Base-by-base conservation (phyloP, 2,329 filamentous ascomycete genomes). In the Fusarium sp. region DNA sequence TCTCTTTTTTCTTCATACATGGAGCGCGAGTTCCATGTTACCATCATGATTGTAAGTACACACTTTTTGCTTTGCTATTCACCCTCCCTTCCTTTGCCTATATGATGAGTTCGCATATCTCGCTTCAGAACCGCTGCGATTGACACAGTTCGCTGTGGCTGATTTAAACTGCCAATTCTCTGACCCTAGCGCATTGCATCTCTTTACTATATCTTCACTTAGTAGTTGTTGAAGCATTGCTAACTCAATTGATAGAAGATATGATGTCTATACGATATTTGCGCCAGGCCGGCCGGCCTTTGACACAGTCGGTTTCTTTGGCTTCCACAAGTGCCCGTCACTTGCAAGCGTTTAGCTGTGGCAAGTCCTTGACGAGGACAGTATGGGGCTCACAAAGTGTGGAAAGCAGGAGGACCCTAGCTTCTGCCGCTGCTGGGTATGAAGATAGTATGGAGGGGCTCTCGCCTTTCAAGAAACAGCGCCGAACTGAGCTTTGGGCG, bases 41-140 rank as follows among this genome's bases (percentile, higher is more conserved):
- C 74, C 72, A 77, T 69, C 73, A 80, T 81, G 79, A 79, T 70
- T 76, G 80, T 81, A 78, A 80, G 80, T 81, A 28, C 42, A 28
- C 43, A 18, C 7, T 12, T 31, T 14, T 26, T 52, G 23, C 23
- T 21, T 51, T 25, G 13, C 39, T 28, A 26, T 28, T 8, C 21
- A 18, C 11, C 18, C 12, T 21, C 13, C 23, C 48, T 26, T 14
- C 28, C 49, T 58, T 41, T 53, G 52, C 46, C 63, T 42, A 62
- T 62, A 79, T 84, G 82, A 84, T 84, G 81, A 83, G 74, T 56
- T 77, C 73, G 79, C 79, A 80, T 77, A 41, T 72, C 64, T 81
- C 79, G 80, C 80, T 81, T 82, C 80, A 84, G 82, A 83, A 84
- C 82, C 82, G 82, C 82, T 84, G 82, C 82, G 82, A 81, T 82